Evolutionary conservation across 768 basidiomycete genomes (phyloP).

Genomic region (Scleroderma bovista): DNA sequence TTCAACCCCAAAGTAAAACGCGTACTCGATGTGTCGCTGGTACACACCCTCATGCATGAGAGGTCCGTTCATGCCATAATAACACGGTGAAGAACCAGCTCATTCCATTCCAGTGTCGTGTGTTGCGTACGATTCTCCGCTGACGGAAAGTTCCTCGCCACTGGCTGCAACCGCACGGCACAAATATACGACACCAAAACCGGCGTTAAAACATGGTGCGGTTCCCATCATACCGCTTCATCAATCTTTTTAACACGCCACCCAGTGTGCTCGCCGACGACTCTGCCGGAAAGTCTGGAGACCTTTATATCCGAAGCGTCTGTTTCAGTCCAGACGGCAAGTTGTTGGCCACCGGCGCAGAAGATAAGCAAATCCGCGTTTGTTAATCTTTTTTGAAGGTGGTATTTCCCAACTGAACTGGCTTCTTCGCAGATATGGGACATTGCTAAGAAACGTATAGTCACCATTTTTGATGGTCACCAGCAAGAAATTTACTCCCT

Average conservation of each 20-base stretch:
- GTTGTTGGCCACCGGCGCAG: slow-evolving; percentile 74
- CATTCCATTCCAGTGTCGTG: slow-evolving; percentile 47
- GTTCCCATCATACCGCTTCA: slow-evolving; percentile 5
- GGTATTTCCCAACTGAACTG: slow-evolving; percentile 4
- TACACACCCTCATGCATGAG: slow-evolving; percentile 88
- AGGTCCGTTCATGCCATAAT: slow-evolving; percentile 44
- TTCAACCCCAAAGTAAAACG: slow-evolving; percentile 81
- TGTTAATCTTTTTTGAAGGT: slow-evolving; percentile 15
- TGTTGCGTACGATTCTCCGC: slow-evolving; percentile 94
- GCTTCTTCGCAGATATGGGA: slow-evolving; percentile 76
- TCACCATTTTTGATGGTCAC: slow-evolving; percentile 82
- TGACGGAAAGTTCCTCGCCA: slow-evolving; percentile 89
- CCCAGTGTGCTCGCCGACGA: slow-evolving; percentile 75
- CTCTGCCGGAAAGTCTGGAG: slow-evolving; percentile 61
- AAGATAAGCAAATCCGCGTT: slow-evolving; percentile 90
- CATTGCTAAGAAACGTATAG: slow-evolving; percentile 72
- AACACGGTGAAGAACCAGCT: not conserved
- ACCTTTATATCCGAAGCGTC: slow-evolving; percentile 86
- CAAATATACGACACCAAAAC: slow-evolving; percentile 94
- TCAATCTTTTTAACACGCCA: slow-evolving; percentile 6
- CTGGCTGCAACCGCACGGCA: slow-evolving; percentile 93
- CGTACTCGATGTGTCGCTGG: slow-evolving; percentile 69
- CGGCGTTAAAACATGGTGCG: slow-evolving; percentile 78
- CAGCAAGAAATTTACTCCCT: slow-evolving; percentile 92
- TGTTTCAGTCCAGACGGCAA: slow-evolving; percentile 74